phyloP scores from a whole-genome alignment of 2,329 filamentous ascomycete species.

The Pseudohalonectria lignicola region DNA sequence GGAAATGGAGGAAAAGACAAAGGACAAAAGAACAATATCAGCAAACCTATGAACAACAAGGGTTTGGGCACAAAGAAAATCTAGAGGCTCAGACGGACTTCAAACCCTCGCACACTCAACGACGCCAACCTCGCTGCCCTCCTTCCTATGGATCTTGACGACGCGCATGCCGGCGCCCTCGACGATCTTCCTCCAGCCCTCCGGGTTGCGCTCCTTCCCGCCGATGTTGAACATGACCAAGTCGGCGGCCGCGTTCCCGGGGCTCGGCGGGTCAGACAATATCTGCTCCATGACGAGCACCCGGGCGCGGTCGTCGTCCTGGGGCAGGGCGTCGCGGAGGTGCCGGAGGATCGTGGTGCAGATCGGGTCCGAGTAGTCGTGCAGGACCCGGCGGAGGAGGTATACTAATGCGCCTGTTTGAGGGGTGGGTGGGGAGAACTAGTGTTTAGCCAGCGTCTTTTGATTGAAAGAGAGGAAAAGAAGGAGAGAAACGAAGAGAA shows the following conservation, averaged over 20 bases:
- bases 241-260: conserved; percentile 1
- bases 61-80: too few species aligned
- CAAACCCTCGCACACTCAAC: not conserved
- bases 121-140: not conserved
- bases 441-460: not conserved
- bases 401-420: conserved; percentile 14
- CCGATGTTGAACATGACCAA: conserved; percentile 2
- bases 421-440: not conserved
- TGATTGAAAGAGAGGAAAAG: not conserved
- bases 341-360: conserved; percentile 10
- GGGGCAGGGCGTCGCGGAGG: conserved; percentile 10
- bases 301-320: not conserved
- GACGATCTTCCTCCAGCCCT: not conserved
- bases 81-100: too few species aligned
- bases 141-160: not conserved
- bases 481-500: not conserved
- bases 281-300: conserved; percentile 2
- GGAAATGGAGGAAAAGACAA: too few species aligned
- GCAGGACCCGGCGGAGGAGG: conserved; percentile 15
- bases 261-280: conserved; percentile 1
- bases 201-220: conserved; percentile 2
- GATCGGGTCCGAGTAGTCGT: conserved; percentile 15
- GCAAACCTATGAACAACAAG: too few species aligned
- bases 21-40: too few species aligned
- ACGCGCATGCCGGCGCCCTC: not conserved